Base-by-base conservation (phyloP, 306 rosid species). In the Sicyos edulis region DNA sequence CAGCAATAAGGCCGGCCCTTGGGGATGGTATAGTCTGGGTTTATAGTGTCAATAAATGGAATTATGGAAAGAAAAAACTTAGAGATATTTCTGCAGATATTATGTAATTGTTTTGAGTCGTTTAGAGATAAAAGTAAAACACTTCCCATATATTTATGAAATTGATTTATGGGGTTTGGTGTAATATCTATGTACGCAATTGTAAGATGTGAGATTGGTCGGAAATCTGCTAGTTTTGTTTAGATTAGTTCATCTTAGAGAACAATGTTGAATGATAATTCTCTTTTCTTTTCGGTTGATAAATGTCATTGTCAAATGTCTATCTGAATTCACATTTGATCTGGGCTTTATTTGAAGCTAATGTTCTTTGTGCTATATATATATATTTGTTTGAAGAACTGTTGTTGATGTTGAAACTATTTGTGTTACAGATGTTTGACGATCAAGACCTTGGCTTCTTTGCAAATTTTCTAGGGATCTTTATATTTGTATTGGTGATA, bases 401-500 rank as follows among this genome's bases (percentile, higher is more conserved):
- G n/a, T 14, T 67, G 72, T 67, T 21, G 47, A 63, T 15, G 13
- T 49, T 5, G 8, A 68, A 45, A 34, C 44, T 68, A 26, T 44
- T 47, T 47, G 71, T 78, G 68, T 79, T 66, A 37, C 88, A 88
- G 96, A 87, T 88, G 96, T 70, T 92, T 70, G 93, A 92, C 74
- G 98, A 92, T 87, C 91, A 87, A 74, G 96, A 90, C 84, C 82
- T 92, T 58, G 96, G 98, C 57, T 92, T 90, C 86, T 82, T 90
- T 78, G 92, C 96, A 91, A 90, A 92, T 83, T 92, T 92, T 74
- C 96, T 92, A 15, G 98, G 96, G 62, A 80, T 88, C 78, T 90
- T 90, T 83, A 88, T 92, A 66, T 92, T 92, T 81, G 86, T 85
- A 17, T 76, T 92, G 84, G 96, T 92, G 70, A 88, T 92, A 66